Conservation (phyloP, 202 grass and related monocot species). For the Setaria italica region DNA sequence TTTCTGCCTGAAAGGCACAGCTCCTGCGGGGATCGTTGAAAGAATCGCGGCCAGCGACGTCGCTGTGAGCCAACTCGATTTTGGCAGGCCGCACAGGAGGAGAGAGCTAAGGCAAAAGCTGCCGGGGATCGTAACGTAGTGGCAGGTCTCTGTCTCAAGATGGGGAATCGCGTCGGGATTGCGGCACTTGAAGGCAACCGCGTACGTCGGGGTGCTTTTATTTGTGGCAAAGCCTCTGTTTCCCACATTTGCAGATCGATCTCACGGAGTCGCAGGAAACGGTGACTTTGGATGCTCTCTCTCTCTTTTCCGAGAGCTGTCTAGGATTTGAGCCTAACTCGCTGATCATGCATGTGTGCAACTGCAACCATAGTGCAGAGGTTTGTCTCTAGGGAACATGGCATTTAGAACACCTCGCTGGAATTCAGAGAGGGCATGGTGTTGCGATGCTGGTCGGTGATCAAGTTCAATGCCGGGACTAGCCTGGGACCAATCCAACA, state of each 20-base stretch:
- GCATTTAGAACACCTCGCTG: constrained; percentile 28
- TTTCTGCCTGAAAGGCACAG: constrained; percentile 28
- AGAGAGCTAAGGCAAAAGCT: constrained; percentile 15
- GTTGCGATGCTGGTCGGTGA: constrained; percentile 13
- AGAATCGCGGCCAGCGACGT: background rate
- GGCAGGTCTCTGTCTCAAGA: constrained; percentile 34
- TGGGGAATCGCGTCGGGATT: constrained; percentile 26
- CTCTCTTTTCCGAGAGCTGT: background rate
- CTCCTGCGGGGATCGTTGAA: constrained; percentile 2
- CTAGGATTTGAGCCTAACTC: background rate
- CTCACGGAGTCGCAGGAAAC: background rate
- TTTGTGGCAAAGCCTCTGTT: constrained; percentile 16
- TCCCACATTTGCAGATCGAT: background rate
- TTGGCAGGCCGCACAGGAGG: background rate
- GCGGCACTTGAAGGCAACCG: constrained; percentile 14
- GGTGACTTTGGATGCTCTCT: background rate
- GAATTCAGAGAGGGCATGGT: constrained; percentile 36
- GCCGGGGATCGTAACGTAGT: background rate
- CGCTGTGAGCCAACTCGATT: constrained; percentile 19
- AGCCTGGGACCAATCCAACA: background rate
- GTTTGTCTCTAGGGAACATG: background rate
- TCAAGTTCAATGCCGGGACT: background rate
- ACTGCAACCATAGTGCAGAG: background rate
- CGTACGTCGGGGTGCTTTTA: background rate
- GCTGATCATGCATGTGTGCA: background rate